These are phyloP conservation scores for Phellopilus nigrolimitatus DNA, from an alignment of 1,284 basidiomycete genomes.

Conservation along the genomic window DNA sequence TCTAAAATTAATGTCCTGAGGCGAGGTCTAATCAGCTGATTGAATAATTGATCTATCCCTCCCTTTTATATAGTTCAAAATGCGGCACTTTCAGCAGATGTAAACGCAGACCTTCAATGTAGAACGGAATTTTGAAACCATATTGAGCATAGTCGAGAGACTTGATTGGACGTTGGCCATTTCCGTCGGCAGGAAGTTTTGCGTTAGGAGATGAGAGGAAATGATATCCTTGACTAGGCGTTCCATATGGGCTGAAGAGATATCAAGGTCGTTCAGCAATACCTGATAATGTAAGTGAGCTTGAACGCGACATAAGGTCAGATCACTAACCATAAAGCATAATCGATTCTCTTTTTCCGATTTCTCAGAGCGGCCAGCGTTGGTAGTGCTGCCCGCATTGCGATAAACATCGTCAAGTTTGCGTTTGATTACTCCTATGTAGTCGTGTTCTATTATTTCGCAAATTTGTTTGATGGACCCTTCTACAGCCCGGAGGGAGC, in stretches of 20 bases:
- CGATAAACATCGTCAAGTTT: conserved; percentile 88
- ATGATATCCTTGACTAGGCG: conserved; percentile 69
- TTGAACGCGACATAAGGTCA: neutral
- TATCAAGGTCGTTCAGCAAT: conserved; percentile 83
- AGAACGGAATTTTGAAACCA: conserved; percentile 63
- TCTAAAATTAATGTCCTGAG: conserved; percentile 81
- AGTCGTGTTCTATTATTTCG: conserved; percentile 78
- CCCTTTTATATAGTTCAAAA: conserved; percentile 39
- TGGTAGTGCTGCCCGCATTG: conserved; percentile 37
- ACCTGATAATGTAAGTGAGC: conserved; percentile 44
- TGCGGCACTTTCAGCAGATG: conserved; percentile 18
- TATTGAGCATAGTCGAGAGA: conserved; percentile 45
- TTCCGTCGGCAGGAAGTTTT: conserved; percentile 68
- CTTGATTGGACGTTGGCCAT: conserved; percentile 42
- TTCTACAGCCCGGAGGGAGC: conserved; percentile 56
- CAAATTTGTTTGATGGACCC: conserved; percentile 58
- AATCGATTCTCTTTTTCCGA: conserved; percentile 73
- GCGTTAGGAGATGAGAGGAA: conserved; percentile 51
- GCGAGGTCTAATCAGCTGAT: conserved; percentile 83
- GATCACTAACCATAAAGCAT: conserved; percentile 70
- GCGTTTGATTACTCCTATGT: conserved; percentile 69
- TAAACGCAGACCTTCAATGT: conserved; percentile 54
- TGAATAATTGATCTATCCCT: conserved; percentile 92
- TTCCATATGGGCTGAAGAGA: conserved; percentile 83
- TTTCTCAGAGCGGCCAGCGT: conserved; percentile 58